Percentiles rank a stretch among this genome's conserved stretches.
Conservation (phyloP, 2,329 filamentous ascomycete species). For the Fusarium nanum region DNA sequence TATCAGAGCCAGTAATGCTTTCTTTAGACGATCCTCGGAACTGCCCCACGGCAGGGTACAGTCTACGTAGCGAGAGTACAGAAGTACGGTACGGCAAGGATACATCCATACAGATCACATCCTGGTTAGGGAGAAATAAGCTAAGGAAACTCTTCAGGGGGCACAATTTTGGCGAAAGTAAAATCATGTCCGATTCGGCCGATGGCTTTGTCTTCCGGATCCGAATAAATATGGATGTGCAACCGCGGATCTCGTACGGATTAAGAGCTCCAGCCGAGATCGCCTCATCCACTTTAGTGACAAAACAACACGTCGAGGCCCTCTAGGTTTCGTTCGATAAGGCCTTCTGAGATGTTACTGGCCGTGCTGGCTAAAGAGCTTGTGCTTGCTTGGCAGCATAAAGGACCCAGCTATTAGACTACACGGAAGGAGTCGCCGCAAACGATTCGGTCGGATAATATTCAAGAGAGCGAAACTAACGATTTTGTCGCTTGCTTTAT, state of each 20-base stretch:
- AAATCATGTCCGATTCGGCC: conserved; percentile 27
- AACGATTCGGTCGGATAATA: not conserved
- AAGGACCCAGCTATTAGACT: not conserved
- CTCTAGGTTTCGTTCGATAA: not conserved
- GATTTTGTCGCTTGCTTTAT: not conserved
- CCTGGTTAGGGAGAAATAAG: conserved; percentile 9
- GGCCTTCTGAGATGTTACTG: not conserved
- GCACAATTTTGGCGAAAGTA: not conserved
- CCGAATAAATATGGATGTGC: conserved; percentile 1
- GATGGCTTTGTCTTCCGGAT: conserved; percentile 6
- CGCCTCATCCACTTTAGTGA: not conserved
- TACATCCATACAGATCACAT: conserved; percentile 11
- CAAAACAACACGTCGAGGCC: not conserved
- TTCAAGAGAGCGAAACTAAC: not conserved
- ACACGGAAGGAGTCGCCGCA: not conserved
- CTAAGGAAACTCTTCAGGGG: conserved; percentile 14
- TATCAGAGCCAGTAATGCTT: conserved; percentile 3
- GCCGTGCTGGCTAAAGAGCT: not conserved
- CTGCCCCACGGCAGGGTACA: not conserved
- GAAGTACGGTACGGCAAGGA: not conserved
- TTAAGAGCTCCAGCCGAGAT: conserved; percentile 12
- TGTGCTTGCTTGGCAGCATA: not conserved
- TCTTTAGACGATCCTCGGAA: not conserved
- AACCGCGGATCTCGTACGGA: conserved; percentile 11
- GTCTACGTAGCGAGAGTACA: not conserved